Percentiles rank a stretch among this genome's conserved stretches.
Evolutionary conservation across 805 yeast species (phyloP).

Genomic region (Metschnikowia aberdeeniae): DNA sequence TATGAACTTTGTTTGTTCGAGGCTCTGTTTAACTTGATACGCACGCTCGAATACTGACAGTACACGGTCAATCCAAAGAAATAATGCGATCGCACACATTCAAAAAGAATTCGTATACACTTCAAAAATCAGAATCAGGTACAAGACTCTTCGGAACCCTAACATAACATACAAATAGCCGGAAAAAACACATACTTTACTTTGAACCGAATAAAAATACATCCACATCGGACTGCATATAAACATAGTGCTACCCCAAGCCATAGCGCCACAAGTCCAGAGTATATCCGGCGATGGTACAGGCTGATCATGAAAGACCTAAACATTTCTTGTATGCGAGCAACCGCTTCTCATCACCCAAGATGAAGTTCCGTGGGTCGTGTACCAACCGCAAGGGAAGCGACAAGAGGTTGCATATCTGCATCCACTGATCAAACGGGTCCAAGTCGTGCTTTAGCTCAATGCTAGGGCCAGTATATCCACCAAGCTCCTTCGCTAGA

Average conservation of each 20-base stretch:
- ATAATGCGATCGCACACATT: too few relatives aligned
- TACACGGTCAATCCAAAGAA: too few relatives aligned
- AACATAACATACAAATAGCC: too few relatives aligned
- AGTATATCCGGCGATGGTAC: not conserved
- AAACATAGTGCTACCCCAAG: not conserved
- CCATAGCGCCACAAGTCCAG: too few relatives aligned
- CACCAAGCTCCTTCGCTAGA: slow-evolving; percentile 5
- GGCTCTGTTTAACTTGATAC: too few relatives aligned
- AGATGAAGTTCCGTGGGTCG: slow-evolving; percentile 31
- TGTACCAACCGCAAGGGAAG: slow-evolving; percentile 23
- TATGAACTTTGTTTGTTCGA: too few relatives aligned
- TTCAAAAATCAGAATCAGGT: too few relatives aligned
- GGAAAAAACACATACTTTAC: too few relatives aligned
- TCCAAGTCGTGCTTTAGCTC: not conserved
- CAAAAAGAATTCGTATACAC: too few relatives aligned
- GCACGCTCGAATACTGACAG: too few relatives aligned
- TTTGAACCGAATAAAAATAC: too few relatives aligned
- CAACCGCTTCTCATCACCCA: slow-evolving; percentile 39
- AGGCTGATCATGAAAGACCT: not conserved
- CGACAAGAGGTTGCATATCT: slow-evolving; percentile 20
- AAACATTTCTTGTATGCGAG: slow-evolving; percentile 20
- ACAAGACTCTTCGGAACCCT: too few relatives aligned
- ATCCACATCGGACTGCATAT: not conserved
- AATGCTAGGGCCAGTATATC: not conserved
- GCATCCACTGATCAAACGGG: slow-evolving; percentile 28